phyloP scores from a whole-genome alignment of 805 yeast genomes.

The Pichia eremophila region DNA sequence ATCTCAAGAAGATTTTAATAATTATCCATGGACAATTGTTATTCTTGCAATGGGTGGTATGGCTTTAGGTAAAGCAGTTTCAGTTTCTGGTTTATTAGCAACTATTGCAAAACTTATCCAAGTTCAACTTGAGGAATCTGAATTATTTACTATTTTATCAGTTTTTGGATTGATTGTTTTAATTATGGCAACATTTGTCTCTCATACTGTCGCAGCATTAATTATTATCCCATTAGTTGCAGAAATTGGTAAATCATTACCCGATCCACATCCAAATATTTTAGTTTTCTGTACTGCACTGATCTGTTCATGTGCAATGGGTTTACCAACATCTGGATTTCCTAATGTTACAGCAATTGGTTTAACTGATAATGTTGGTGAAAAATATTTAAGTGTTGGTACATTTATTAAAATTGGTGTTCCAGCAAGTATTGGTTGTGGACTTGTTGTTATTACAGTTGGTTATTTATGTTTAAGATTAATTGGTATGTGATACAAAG shows the following conservation, averaged over 20 bases:
- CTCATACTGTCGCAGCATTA: conserved; percentile 95
- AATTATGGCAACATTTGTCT: conserved; percentile 86
- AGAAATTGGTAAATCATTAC: conserved; percentile 71
- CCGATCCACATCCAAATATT: conserved; percentile 77
- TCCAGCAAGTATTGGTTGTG: conserved; percentile 73
- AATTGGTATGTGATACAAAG: conserved; percentile 33
- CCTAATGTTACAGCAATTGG: conserved; percentile 97
- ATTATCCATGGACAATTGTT: conserved; percentile 94
- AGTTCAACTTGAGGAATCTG: conserved; percentile 50
- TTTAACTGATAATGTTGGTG: conserved; percentile 85
- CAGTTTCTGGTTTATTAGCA: conserved; percentile 76
- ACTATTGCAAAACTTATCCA: conserved; percentile 71
- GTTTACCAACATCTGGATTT: conserved; percentile 93
- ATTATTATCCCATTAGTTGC: conserved; percentile 85
- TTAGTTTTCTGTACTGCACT: conserved; percentile 58
- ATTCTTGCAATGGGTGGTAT: conserved; percentile 97
- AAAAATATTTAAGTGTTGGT: conserved; percentile 77
- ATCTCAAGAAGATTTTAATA: conserved; percentile 86
- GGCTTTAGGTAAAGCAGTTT: conserved; percentile 90
- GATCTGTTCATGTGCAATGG: conserved; percentile 94
- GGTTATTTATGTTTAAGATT: conserved; percentile 69
- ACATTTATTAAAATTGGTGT: conserved; percentile 87
- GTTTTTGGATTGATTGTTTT: conserved; percentile 77
- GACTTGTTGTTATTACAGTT: conserved; percentile 60
- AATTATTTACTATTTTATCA: conserved; percentile 63